Percentiles rank a stretch among this genome's conserved stretches.
phyloP scores from a whole-genome alignment of 345 rosid species.

The Hibiscus mutabilis region DNA sequence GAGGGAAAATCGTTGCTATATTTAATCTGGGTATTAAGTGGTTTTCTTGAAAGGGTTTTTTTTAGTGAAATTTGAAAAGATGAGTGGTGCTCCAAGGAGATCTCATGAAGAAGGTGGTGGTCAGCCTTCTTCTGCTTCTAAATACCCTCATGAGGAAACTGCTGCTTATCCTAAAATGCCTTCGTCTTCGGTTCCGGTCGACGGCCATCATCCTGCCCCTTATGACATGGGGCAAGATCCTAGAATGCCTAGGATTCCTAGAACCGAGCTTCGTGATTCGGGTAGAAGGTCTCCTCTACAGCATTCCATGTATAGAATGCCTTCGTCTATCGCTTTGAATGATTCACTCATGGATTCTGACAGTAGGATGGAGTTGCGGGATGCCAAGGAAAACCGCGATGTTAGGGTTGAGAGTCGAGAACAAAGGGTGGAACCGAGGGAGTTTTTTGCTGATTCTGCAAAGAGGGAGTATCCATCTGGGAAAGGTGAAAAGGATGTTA shows the following conservation, averaged over 20 bases:
- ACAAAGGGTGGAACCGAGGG: slow-evolving; percentile 52
- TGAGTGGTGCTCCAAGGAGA: slow-evolving; percentile 84
- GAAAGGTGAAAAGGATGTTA: slow-evolving; percentile 62
- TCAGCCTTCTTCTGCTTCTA: slow-evolving; percentile 53
- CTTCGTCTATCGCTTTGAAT: slow-evolving; percentile 32
- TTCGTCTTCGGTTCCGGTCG: slow-evolving; percentile 36
- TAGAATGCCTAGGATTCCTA: slow-evolving; percentile 52
- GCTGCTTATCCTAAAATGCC: slow-evolving; percentile 53
- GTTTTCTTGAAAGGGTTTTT: not conserved
- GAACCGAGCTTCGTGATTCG: slow-evolving; percentile 62
- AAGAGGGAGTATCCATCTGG: slow-evolving; percentile 70
- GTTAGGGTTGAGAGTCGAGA: slow-evolving; percentile 51
- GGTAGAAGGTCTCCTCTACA: slow-evolving; percentile 86
- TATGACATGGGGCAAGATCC: slow-evolving; percentile 52
- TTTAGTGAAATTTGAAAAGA: slow-evolving; percentile 17
- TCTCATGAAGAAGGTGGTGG: slow-evolving; percentile 71
- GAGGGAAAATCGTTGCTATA: not conserved
- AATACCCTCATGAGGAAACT: slow-evolving; percentile 69
- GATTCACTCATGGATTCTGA: slow-evolving; percentile 59
- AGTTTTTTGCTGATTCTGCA: slow-evolving; percentile 38
- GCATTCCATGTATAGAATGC: slow-evolving; percentile 47
- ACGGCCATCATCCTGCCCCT: slow-evolving; percentile 43
- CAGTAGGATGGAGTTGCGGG: slow-evolving; percentile 52
- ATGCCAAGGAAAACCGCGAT: slow-evolving; percentile 57
- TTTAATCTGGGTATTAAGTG: not conserved